Evolutionary conservation across 2,329 filamentous ascomycete genomes (phyloP).

Genomic region (Cercospora sesami): DNA sequence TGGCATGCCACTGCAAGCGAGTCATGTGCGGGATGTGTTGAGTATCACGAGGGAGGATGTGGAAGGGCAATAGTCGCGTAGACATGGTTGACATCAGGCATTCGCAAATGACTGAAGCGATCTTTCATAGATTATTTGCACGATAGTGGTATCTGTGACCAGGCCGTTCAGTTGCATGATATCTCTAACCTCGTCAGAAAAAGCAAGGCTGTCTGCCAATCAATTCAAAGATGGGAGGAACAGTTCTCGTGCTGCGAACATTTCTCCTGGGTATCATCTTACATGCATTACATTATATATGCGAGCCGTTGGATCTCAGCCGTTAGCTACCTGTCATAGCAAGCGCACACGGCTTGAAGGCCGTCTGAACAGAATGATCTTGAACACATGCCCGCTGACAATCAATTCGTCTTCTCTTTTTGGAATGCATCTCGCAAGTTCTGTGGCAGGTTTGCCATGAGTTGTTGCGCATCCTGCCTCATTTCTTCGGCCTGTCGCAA

Average conservation of each 20-base stretch:
- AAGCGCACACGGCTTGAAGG: not conserved
- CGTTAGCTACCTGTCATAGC: not conserved
- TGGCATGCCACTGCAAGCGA: not conserved
- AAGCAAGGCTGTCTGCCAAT: not conserved
- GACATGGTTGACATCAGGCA: not conserved
- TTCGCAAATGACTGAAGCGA: not conserved
- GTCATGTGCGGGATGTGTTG: constrained; percentile 6
- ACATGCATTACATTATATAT: not conserved
- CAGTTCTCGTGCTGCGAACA: not conserved
- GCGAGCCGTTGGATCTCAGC: not conserved
- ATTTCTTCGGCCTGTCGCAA: constrained; percentile 33
- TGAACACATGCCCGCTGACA: not conserved
- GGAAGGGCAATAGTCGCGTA: not conserved
- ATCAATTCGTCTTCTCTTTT: not conserved
- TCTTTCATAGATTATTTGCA: not conserved
- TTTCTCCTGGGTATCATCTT: not conserved
- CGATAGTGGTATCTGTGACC: not conserved
- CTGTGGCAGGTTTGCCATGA: constrained; percentile 28
- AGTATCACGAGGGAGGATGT: constrained; percentile 11
- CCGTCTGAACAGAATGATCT: not conserved
- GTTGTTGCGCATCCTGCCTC: constrained; percentile 26
- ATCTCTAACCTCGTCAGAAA: not conserved
- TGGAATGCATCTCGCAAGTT: constrained; percentile 23
- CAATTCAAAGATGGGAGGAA: not conserved
- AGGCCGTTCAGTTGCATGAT: not conserved